Percentiles rank a stretch among this genome's conserved stretches.
phyloP scores from a whole-genome alignment of 805 yeast species.

The Candida rishiriensis region DNA sequence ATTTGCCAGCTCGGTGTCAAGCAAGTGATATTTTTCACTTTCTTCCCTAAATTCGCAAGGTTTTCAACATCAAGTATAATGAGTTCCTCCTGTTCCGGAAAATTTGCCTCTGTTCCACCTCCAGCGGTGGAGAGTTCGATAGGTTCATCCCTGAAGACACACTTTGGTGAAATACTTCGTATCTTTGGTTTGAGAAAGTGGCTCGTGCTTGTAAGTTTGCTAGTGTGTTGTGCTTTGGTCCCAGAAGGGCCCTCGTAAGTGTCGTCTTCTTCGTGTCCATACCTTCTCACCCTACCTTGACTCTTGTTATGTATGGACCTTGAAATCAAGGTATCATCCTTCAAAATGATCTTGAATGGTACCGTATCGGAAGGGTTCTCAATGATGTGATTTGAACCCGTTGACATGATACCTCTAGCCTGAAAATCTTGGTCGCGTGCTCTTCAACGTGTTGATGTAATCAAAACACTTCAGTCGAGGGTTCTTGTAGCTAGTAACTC shows the following conservation, averaged over 20 bases:
- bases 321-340: conserved; percentile 8
- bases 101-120: not conserved
- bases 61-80: conserved; percentile 10
- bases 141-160: conserved; percentile 10
- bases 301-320: conserved; percentile 6
- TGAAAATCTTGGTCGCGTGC: too few species aligned
- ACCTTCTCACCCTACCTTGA: not conserved
- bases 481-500: too few species aligned
- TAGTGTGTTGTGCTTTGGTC: too few species aligned
- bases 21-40: conserved; percentile 7
- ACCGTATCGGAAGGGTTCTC: too few species aligned
- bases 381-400: too few species aligned
- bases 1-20: conserved; percentile 14
- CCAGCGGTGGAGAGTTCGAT: conserved; percentile 7
- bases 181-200: too few species aligned
- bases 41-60: not conserved
- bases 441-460: too few species aligned
- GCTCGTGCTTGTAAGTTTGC: too few species aligned
- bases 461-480: too few species aligned
- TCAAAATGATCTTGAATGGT: conserved; percentile 7
- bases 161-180: not conserved
- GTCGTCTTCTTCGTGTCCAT: too few species aligned
- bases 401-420: too few species aligned
- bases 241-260: too few species aligned
- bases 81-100: conserved; percentile 1